A percentile compares a stretch with the other conserved stretches of the same genome.
phyloP scores from a whole-genome alignment of 192 early-diverging fungal genomes.

The Entomortierella parvispora region DNA sequence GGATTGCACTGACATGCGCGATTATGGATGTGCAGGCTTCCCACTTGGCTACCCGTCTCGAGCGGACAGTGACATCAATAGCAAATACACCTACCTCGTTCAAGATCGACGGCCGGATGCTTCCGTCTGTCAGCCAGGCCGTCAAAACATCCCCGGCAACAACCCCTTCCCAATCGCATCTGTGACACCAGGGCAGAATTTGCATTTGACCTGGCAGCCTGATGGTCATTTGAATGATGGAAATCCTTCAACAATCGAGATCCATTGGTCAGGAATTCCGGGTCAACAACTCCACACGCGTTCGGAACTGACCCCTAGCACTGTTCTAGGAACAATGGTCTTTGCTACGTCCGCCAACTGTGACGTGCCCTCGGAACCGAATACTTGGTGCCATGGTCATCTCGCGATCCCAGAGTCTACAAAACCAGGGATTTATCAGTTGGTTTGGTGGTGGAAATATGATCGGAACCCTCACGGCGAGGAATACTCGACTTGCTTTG shows the following conservation, averaged over 20 bases:
- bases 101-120: slow-evolving; percentile 38
- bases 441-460: slow-evolving; percentile 52
- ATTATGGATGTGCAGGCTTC: slow-evolving; percentile 23
- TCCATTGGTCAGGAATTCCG: slow-evolving; percentile 36
- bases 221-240: slow-evolving; percentile 37
- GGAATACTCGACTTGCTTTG: slow-evolving; percentile 54
- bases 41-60: slow-evolving; percentile 41
- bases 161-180: slow-evolving; percentile 28
- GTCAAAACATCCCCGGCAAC: slow-evolving; percentile 40
- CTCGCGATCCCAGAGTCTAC: slow-evolving; percentile 12
- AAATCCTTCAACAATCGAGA: slow-evolving; percentile 26
- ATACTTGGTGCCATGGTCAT: slow-evolving; percentile 45
- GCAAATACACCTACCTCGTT: slow-evolving; percentile 47
- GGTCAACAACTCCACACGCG: slow-evolving; percentile 14
- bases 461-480: slow-evolving; percentile 44
- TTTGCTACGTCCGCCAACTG: slow-evolving; percentile 38
- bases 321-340: slow-evolving; percentile 15
- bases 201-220: slow-evolving; percentile 42
- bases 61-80: slow-evolving; percentile 33
- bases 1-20: slow-evolving; percentile 32
- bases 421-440: slow-evolving; percentile 32
- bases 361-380: slow-evolving; percentile 31
- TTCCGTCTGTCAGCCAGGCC: slow-evolving; percentile 30
- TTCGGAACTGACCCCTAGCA: slow-evolving; percentile 15
- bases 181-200: slow-evolving; percentile 14